Conservation (phyloP, 73 alveolate species). For the Breviolum minutum region DNA sequence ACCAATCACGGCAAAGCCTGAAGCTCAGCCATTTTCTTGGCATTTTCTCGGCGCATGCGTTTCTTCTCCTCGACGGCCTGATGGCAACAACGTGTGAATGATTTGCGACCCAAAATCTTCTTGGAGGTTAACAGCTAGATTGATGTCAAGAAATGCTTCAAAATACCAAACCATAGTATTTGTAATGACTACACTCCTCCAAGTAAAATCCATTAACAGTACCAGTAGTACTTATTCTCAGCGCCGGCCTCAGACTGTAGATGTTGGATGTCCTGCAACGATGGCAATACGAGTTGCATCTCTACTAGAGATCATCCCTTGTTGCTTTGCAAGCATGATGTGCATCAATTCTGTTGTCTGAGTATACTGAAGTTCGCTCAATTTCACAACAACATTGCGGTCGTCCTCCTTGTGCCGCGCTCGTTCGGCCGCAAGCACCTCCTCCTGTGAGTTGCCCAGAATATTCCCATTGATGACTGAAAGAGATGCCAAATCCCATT, state of each 20-base stretch:
- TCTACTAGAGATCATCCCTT: too few relatives aligned
- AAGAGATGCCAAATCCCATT: too few relatives aligned
- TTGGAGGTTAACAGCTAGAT: too few relatives aligned
- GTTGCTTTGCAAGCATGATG: too few relatives aligned
- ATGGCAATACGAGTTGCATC: background rate
- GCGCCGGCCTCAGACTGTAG: background rate
- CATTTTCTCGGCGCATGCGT: slow-evolving; percentile 55
- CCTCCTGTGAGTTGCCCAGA: slow-evolving; percentile 1
- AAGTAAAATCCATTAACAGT: too few relatives aligned
- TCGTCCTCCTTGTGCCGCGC: slow-evolving; percentile 52
- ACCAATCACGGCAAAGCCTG: slow-evolving; percentile 15
- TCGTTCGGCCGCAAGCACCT: slow-evolving; percentile 32
- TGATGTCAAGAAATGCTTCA: too few relatives aligned
- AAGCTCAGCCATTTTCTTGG: slow-evolving; percentile 66
- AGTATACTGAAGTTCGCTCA: too few relatives aligned
- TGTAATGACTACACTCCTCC: too few relatives aligned
- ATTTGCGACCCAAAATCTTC: background rate
- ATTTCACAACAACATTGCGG: background rate
- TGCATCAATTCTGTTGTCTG: too few relatives aligned
- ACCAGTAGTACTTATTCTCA: background rate
- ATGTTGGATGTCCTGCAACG: background rate
- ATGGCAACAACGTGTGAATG: background rate
- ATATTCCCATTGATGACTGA: too few relatives aligned
- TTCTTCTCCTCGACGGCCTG: slow-evolving; percentile 58
- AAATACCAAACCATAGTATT: too few relatives aligned